phyloP scores from a whole-genome alignment of 345 rosid genomes.

The Corymbia maculata region DNA sequence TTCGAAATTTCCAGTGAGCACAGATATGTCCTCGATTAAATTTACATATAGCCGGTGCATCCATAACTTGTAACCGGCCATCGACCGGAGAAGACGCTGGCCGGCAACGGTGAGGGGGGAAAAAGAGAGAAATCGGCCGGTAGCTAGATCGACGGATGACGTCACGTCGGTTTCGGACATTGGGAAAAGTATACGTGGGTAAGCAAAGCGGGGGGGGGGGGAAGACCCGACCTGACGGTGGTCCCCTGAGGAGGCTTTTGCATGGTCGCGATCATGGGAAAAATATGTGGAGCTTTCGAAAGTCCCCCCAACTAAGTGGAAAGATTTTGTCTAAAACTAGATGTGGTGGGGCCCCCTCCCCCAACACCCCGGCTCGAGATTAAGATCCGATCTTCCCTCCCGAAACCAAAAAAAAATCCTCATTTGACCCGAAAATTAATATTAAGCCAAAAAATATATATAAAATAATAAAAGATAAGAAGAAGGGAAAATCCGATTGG shows the following conservation, averaged over 20 bases:
- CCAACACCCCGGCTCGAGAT: background rate
- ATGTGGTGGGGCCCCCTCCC: background rate
- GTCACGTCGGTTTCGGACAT: background rate
- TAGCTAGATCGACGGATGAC: background rate
- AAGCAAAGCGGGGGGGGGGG: background rate
- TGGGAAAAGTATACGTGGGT: background rate
- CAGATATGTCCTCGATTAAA: too few species aligned
- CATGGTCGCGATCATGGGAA: background rate
- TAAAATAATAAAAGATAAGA: too few species aligned
- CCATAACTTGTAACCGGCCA: rapidly evolving
- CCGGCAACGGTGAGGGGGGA: rapidly evolving
- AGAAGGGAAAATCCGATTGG: background rate
- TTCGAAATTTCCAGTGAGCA: too few species aligned
- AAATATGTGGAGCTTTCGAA: conserved; percentile 1
- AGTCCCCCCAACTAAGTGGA: background rate
- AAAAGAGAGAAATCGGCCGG: background rate
- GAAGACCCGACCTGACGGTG: background rate
- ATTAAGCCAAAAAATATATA: too few species aligned
- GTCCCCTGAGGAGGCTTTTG: background rate
- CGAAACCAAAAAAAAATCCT: background rate
- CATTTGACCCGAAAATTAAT: background rate
- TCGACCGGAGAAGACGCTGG: background rate
- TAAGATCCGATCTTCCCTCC: background rate
- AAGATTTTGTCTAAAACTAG: conserved; percentile 3
- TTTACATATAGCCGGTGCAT: rapidly evolving